Evolutionary conservation across 2,329 filamentous ascomycete species (phyloP), one percentile per base, ranked within the genome.

Genomic region (Xylaria sp.): DNA sequence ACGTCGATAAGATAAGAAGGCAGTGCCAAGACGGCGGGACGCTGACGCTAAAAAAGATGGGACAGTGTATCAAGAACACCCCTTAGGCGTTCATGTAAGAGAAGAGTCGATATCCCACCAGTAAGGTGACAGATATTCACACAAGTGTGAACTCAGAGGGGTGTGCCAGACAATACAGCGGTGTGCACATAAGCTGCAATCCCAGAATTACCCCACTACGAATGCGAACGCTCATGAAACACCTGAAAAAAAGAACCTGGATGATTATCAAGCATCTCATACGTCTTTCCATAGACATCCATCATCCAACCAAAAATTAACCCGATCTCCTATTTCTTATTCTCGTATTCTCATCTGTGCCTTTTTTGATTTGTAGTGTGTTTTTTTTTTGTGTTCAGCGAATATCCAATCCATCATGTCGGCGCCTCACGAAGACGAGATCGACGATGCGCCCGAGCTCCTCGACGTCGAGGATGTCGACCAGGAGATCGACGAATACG

Each of bases 391-490:
- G 11, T 37, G 8, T 4, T 11, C 8, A 16, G n/a, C 5, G 18
- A 16, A 58, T 16, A 46, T 46, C 9, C 42, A 47, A 37, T 13
- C 63, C 68, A 63, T 54, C 58, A 73, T 73, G 71, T 69, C 71
- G 62, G 68, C 68, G 64, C 72, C 74, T 63, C 73, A 77, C 58
- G 70, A 75, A 59, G 67, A 77, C 64, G 75, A 76, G 55, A 71
- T 68, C 50, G 80, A 85, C 59, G 83, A 86, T 63, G 83, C 85
- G 57, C 84, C 87, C 67, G 87, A 86, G 66, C 87, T 92, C 76
- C 84, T 96, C 64, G 86, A 87, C 68, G 84, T 84, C 57, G 87
- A 89, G 44, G 92, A 96, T 66, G 88, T 85, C 2, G 88, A 84
- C 34, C 91, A 96, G 76, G 87, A 94, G 73, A 72, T 79, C 49